Conservation (phyloP, 2,329 filamentous ascomycete genomes). For the Colletotrichum musae region DNA sequence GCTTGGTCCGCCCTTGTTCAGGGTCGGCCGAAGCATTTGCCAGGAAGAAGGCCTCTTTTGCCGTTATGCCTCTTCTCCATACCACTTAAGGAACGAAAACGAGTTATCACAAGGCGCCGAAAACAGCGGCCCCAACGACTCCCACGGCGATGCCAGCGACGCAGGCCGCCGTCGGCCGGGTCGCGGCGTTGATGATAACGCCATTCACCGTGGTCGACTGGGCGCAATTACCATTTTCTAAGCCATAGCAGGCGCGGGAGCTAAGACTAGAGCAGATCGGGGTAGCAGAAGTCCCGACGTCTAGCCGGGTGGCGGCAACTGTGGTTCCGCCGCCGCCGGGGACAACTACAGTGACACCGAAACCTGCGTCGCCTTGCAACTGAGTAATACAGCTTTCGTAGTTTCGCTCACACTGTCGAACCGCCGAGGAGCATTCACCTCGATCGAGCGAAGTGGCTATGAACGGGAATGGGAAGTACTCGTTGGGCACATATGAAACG, state of each 20-base stretch:
- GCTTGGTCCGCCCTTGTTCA: too few relatives aligned
- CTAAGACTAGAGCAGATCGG: slow-evolving; percentile 71
- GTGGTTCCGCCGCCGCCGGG: slow-evolving; percentile 68
- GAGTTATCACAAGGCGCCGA: slow-evolving; percentile 33
- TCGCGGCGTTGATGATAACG: slow-evolving; percentile 38
- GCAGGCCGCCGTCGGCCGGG: slow-evolving; percentile 33
- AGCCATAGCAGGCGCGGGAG: slow-evolving; percentile 63
- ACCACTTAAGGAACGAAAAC: too few relatives aligned
- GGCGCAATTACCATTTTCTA: slow-evolving; percentile 59
- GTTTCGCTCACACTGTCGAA: slow-evolving; percentile 66
- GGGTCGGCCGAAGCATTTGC: too few relatives aligned
- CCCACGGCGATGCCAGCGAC: slow-evolving; percentile 39
- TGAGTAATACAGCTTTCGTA: slow-evolving; percentile 67
- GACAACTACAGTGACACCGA: slow-evolving; percentile 70
- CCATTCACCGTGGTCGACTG: slow-evolving; percentile 42
- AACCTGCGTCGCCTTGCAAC: slow-evolving; percentile 58
- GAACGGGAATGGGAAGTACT: slow-evolving; percentile 73
- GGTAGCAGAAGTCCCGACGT: slow-evolving; percentile 62
- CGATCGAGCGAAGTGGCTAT: slow-evolving; percentile 68
- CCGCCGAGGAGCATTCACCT: slow-evolving; percentile 66
- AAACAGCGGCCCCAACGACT: slow-evolving; percentile 31
- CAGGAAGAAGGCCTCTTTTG: too few relatives aligned
- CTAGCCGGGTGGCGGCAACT: slow-evolving; percentile 57
- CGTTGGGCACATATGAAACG: slow-evolving; percentile 69
- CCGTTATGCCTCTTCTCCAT: too few relatives aligned